phyloP scores from a whole-genome alignment of 805 yeast genomes.

The Candida sonorensis region DNA sequence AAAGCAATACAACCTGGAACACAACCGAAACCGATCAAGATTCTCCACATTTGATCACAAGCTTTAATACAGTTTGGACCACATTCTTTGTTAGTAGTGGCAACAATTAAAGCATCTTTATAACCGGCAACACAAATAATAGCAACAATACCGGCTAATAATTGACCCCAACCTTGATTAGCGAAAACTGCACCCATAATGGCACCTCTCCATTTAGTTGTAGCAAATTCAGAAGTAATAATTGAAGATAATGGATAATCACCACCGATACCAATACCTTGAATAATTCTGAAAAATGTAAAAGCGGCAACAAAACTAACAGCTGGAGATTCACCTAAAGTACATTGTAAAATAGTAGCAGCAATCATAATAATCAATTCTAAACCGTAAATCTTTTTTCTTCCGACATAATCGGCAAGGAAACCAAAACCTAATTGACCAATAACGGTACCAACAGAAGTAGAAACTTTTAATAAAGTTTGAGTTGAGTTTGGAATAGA shows the following conservation, averaged over 20 bases:
- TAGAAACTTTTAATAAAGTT: constrained; percentile 78
- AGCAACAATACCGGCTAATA: constrained; percentile 80
- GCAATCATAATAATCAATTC: constrained; percentile 80
- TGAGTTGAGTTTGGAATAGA: constrained; percentile 57
- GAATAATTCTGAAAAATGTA: constrained; percentile 70
- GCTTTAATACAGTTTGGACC: constrained; percentile 63
- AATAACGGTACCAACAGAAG: constrained; percentile 90
- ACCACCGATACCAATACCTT: constrained; percentile 98
- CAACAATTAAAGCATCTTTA: constrained; percentile 51
- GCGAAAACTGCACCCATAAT: constrained; percentile 95
- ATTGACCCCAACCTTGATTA: constrained; percentile 96
- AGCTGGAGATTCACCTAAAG: constrained; percentile 64
- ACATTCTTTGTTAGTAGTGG: constrained; percentile 54
- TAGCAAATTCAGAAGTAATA: constrained; percentile 85
- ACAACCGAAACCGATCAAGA: constrained; percentile 81
- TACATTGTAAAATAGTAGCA: constrained; percentile 75
- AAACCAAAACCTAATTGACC: constrained; percentile 86
- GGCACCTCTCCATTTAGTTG: constrained; percentile 97
- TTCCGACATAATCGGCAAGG: constrained; percentile 74
- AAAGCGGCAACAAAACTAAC: constrained; percentile 68
- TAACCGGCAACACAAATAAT: constrained; percentile 70
- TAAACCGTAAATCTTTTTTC: constrained; percentile 81
- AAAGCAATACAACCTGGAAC: constrained; percentile 81
- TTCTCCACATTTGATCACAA: constrained; percentile 93
- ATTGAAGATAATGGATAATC: constrained; percentile 93